Conservation (phyloP, 2,329 filamentous ascomycete genomes). For the Alternaria consortialis region DNA sequence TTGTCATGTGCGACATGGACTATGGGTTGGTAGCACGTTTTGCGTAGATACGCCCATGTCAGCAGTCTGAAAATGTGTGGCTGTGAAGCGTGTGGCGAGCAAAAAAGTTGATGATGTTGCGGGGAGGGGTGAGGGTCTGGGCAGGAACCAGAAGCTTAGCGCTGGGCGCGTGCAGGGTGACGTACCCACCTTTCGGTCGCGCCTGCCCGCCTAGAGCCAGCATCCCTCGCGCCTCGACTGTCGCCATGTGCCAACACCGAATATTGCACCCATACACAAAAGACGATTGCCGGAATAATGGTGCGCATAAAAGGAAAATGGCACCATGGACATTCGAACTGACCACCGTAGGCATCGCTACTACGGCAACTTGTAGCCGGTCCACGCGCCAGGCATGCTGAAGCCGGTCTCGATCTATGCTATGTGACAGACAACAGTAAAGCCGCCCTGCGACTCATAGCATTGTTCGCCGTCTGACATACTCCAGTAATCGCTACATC, state of each 20-base stretch:
- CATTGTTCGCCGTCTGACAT: constrained; percentile 49
- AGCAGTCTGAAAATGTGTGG: neutral
- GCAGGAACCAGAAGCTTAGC: constrained; percentile 13
- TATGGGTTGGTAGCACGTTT: neutral
- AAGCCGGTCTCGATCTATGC: constrained; percentile 91
- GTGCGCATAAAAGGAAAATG: constrained; percentile 1
- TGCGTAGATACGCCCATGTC: neutral
- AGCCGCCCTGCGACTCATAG: constrained; percentile 44
- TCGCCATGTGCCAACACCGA: constrained; percentile 12
- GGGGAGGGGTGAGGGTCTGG: neutral
- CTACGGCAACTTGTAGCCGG: constrained; percentile 92
- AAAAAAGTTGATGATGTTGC: neutral
- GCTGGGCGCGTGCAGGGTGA: constrained; percentile 8
- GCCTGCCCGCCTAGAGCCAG: constrained; percentile 8
- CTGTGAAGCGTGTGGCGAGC: neutral
- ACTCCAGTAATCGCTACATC: constrained; percentile 73
- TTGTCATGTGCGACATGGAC: neutral
- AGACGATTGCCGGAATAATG: constrained; percentile 9
- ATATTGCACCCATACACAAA: neutral
- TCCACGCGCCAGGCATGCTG: constrained; percentile 81
- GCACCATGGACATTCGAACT: neutral
- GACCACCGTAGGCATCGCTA: constrained; percentile 56
- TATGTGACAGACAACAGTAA: constrained; percentile 85
- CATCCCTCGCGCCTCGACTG: constrained; percentile 4
- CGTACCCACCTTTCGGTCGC: constrained; percentile 19